Evolutionary conservation across 23 red algal genomes (phyloP).

Genomic region (Gracilaria domingensis): DNA sequence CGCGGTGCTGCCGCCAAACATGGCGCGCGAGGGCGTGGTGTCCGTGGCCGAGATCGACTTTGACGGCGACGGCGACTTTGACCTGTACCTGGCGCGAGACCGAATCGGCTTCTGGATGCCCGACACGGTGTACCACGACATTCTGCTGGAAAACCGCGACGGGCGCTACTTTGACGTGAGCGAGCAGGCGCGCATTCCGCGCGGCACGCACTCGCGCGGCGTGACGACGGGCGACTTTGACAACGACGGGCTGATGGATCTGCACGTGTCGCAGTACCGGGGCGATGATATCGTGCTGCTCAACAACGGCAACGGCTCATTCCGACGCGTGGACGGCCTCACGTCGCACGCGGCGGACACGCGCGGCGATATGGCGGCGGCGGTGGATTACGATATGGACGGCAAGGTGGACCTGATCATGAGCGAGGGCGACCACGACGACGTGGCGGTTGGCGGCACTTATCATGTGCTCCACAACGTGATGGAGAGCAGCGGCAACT

Average conservation of each 20-base stretch:
- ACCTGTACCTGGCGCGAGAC: slow-evolving; percentile 39
- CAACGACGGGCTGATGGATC: slow-evolving; percentile 68
- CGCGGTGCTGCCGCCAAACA: background rate
- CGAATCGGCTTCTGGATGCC: slow-evolving; percentile 10
- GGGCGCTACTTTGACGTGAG: slow-evolving; percentile 53
- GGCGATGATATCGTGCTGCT: slow-evolving; percentile 17
- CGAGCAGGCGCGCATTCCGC: slow-evolving; percentile 11
- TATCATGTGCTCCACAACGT: slow-evolving; percentile 32
- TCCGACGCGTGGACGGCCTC: background rate
- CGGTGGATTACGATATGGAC: slow-evolving; percentile 53
- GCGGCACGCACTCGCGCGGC: slow-evolving; percentile 10
- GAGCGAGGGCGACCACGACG: slow-evolving; percentile 6
- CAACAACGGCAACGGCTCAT: slow-evolving; percentile 40
- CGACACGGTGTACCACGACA: background rate
- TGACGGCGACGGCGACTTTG: slow-evolving; percentile 67
- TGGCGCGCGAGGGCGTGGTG: background rate
- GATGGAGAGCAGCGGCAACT: background rate
- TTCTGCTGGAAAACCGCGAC: slow-evolving; percentile 58
- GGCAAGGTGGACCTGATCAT: slow-evolving; percentile 61
- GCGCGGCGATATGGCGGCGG: slow-evolving; percentile 26
- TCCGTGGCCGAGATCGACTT: slow-evolving; percentile 62
- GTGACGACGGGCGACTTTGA: slow-evolving; percentile 73
- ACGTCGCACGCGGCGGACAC: background rate
- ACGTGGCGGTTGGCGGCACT: slow-evolving; percentile 25
- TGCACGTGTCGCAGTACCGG: slow-evolving; percentile 32